Conservation (phyloP, 2,329 filamentous ascomycete genomes). For the Colletotrichum coccodes region DNA sequence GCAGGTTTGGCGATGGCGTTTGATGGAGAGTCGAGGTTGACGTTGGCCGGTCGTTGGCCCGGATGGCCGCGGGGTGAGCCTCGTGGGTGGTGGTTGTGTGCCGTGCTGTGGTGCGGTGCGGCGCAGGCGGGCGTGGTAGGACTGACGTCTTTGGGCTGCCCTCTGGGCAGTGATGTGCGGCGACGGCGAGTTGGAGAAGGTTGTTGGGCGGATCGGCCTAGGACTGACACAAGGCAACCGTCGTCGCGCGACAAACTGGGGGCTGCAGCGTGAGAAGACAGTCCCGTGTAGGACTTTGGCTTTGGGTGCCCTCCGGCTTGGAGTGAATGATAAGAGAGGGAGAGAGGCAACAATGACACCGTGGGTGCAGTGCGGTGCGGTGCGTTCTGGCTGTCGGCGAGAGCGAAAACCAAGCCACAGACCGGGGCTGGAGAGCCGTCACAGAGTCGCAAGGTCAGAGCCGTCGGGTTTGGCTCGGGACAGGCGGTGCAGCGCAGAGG, state of each 20-base stretch:
- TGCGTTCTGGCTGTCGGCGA: constrained; percentile 13
- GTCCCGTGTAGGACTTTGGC: background rate
- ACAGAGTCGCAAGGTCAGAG: constrained; percentile 20
- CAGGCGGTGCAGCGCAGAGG: constrained; percentile 15
- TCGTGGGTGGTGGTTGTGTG: constrained; percentile 9
- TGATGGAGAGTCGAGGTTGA: constrained; percentile 6
- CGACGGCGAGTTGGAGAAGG: constrained; percentile 11
- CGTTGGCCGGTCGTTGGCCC: constrained; percentile 18
- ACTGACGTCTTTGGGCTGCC: constrained; percentile 26
- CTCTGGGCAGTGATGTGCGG: constrained; percentile 20
- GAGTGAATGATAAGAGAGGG: background rate
- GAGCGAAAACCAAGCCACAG: constrained; percentile 33
- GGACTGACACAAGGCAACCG: constrained; percentile 10
- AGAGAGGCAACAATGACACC: constrained; percentile 5
- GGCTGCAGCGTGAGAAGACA: background rate
- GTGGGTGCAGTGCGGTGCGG: constrained; percentile 2
- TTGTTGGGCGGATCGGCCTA: constrained; percentile 17
- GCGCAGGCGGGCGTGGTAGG: constrained; percentile 22
- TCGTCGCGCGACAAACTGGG: constrained; percentile 9
- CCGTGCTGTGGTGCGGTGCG: constrained; percentile 7
- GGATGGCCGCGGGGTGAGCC: constrained; percentile 24
- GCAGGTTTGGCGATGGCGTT: background rate
- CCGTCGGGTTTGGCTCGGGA: constrained; percentile 17
- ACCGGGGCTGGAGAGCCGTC: constrained; percentile 29
- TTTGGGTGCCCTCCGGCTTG: constrained; percentile 2